Percentiles rank a stretch among this genome's conserved stretches.
These are phyloP conservation scores for Pseudonitzschia pungens DNA, from an alignment of 108 stramenopile species.

Conservation along the genomic window DNA sequence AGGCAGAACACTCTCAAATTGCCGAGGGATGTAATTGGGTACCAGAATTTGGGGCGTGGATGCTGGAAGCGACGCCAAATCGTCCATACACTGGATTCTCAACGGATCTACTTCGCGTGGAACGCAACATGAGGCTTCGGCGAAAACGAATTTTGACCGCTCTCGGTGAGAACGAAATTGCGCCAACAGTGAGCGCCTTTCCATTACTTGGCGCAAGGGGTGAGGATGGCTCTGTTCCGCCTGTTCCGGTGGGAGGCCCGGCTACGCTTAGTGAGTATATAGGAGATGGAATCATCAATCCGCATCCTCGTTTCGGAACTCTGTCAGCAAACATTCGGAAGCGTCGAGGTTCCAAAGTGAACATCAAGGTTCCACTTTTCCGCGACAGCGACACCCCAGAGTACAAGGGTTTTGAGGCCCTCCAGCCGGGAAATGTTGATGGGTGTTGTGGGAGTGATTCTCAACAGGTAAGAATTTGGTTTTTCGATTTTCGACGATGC, in stretches of 20 bases:
- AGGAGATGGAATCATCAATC: slow-evolving; percentile 95
- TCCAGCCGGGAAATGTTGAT: slow-evolving; percentile 45
- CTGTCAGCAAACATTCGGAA: slow-evolving; percentile 94
- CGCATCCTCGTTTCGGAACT: slow-evolving; percentile 98
- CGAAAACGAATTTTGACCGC: slow-evolving; percentile 86
- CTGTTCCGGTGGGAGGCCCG: slow-evolving; percentile 78
- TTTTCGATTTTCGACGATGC: background rate
- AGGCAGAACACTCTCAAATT: slow-evolving; percentile 57
- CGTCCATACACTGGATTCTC: slow-evolving; percentile 92
- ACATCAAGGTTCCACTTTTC: slow-evolving; percentile 94
- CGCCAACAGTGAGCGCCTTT: slow-evolving; percentile 90
- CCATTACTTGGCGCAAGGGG: slow-evolving; percentile 83
- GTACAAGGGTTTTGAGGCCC: slow-evolving; percentile 47
- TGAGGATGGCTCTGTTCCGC: slow-evolving; percentile 80
- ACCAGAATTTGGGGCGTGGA: slow-evolving; percentile 98
- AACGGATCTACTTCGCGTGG: slow-evolving; percentile 93
- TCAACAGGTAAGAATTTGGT: slow-evolving; percentile 42
- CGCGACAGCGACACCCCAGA: slow-evolving; percentile 91
- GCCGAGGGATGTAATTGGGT: slow-evolving; percentile 91
- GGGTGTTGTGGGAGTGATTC: slow-evolving; percentile 73
- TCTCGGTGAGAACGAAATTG: slow-evolving; percentile 87
- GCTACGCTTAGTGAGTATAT: slow-evolving; percentile 87
- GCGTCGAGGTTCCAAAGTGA: slow-evolving; percentile 90
- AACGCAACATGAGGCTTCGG: slow-evolving; percentile 98
- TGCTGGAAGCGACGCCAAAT: slow-evolving; percentile 97